Conservation (phyloP, 164 flowering plant species). For the Malania oleifera region DNA sequence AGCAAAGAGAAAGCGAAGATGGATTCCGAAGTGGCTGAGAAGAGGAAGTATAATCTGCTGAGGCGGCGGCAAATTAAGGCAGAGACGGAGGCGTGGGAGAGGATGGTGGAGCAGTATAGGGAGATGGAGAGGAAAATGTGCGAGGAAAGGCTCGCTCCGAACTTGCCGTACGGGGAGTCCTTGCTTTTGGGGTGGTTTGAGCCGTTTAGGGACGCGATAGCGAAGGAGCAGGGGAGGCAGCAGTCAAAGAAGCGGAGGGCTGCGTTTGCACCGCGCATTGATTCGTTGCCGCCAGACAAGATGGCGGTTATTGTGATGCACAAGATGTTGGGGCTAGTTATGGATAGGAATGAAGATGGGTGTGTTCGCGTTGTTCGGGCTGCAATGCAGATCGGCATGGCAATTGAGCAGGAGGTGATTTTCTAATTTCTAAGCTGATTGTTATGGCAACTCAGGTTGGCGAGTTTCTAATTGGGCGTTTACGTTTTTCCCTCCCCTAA, state of each 20-base stretch:
- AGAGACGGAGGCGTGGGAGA: constrained; percentile 93
- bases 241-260: constrained; percentile 46
- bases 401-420: constrained; percentile 85
- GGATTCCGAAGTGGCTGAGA: constrained; percentile 36
- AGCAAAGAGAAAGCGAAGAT: constrained; percentile 15
- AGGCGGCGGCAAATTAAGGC: constrained; percentile 73
- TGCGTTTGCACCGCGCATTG: constrained; percentile 57
- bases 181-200: constrained; percentile 87
- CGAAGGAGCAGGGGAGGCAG: constrained; percentile 52
- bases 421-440: no score
- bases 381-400: constrained; percentile 70
- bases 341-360: constrained; percentile 53
- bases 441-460: no score
- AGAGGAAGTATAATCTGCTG: constrained; percentile 43
- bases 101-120: constrained; percentile 66
- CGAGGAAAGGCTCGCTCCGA: constrained; percentile 74
- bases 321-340: constrained; percentile 78
- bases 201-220: constrained; percentile 70
- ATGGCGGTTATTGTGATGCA: constrained; percentile 97
- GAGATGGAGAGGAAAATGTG: constrained; percentile 76
- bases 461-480: no score
- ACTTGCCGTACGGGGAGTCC: constrained; percentile 69
- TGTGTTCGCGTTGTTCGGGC: constrained; percentile 71
- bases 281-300: constrained; percentile 72
- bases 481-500: background rate